Base-by-base conservation (phyloP, 139 green algal genomes). In the Spirogloea muscicola region DNA sequence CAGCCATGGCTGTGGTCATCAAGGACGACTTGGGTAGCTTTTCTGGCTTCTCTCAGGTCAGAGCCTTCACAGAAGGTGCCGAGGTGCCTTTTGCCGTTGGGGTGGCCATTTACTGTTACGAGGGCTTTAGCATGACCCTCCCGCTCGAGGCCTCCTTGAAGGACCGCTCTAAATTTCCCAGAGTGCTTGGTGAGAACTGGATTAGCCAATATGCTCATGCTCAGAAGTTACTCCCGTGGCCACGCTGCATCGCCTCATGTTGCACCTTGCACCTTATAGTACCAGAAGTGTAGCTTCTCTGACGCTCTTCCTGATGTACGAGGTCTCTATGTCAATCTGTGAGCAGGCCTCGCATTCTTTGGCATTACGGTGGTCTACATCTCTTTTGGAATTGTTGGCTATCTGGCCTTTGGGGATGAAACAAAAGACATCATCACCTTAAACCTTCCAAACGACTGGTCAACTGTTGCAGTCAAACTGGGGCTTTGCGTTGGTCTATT, bases 101-200 rank as follows among this genome's bases (percentile, higher is more conserved):
- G 29, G 84, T 89, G 16, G 64, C 73, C 29, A 69, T 86, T 34
- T 89, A 89, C 63, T 89, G 84, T 71, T 89, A 82, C 68, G 85
- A 89, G 74, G 85, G 85, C 36, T 80, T 89, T 3, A 62, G 61
- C 25, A 89, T 89, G 84, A 85, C 87, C 0, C 62, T 89, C 40
- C 85, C 85, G 0, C 57, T 89, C 21, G 84, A 89, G 72, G 43
- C 67, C 38, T 81, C 84, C 52, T 84, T 87, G 80, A 74, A 78
- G 42, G 66, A 87, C 18, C 80, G 57, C 25, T 16, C 46, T n/a
- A 46, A 79, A 34, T 88, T 88, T 36, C 57, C 58, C 2, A 33
- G 33, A 13, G 51, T 74, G 21, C 73, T 88, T 6, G 48, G 41
- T 1, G 36, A 68, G 25, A 58, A 41, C n/a, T n/a, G n/a, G n/a